phyloP scores from a whole-genome alignment of 257 asterid species.

The Forsythia suspensa region DNA sequence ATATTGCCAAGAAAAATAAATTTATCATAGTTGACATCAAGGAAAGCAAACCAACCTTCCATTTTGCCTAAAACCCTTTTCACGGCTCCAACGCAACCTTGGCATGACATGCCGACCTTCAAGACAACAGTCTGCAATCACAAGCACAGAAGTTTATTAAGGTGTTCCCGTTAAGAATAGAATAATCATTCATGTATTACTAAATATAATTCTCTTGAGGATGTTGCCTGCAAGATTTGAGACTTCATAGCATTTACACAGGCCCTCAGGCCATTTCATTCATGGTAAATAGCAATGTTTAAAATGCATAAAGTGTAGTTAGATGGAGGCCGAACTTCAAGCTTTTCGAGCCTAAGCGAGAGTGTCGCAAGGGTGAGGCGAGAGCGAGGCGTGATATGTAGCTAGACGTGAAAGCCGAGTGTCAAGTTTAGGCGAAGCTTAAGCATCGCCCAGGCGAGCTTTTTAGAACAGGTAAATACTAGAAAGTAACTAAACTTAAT shows the following conservation, averaged over 20 bases:
- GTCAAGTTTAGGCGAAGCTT: too few relatives aligned
- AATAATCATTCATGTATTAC: too few relatives aligned
- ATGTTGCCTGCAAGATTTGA: background rate
- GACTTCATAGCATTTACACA: background rate
- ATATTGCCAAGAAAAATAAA: too few relatives aligned
- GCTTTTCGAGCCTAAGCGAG: too few relatives aligned
- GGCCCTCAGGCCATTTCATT: background rate
- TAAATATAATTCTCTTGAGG: too few relatives aligned
- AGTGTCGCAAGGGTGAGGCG: too few relatives aligned
- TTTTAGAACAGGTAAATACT: too few relatives aligned
- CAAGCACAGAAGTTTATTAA: background rate
- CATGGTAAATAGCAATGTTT: background rate
- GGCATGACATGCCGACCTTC: constrained; percentile 91
- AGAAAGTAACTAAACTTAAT: background rate
- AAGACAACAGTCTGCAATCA: constrained; percentile 79
- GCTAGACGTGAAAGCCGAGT: too few relatives aligned
- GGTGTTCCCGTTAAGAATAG: background rate
- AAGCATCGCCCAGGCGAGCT: too few relatives aligned
- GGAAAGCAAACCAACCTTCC: constrained; percentile 59
- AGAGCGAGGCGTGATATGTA: too few relatives aligned
- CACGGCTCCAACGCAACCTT: constrained; percentile 92
- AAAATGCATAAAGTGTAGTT: too few relatives aligned
- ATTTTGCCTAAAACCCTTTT: constrained; percentile 81
- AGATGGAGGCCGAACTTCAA: too few relatives aligned
- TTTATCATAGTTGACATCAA: background rate